Evolutionary conservation across 306 rosid species (phyloP), one percentile per base, ranked within the genome.

Genomic region (Rosa chinensis): DNA sequence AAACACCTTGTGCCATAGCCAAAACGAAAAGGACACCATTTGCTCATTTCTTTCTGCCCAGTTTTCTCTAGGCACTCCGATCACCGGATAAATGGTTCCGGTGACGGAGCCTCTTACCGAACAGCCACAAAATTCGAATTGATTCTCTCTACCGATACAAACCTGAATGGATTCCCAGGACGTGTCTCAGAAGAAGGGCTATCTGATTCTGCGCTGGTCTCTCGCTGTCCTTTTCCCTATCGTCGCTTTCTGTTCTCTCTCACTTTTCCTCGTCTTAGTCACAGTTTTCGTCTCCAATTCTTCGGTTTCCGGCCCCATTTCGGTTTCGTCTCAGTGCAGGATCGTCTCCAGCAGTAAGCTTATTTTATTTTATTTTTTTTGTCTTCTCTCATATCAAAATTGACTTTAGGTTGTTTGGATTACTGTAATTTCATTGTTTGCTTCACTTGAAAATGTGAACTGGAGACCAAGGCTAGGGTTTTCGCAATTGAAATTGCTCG

Each of bases 31-130:
- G 0, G 2, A 52, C 28, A 20, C 12, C 66, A 59, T 64, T 64
- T 6, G 23, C 71, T 66, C 21, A 12, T 11, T 47, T 50, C 61
- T 4, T 69, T 61, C 59, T 39, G 73, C 53, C 35, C 63, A 21
- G 63, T 66, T 58, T 52, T 76, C 42, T 69, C 48, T 58, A 58
- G 42, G 21, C 9, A 47, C 75, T 74, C 92, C 92, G 94, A 85
- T 87, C 94, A 81, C 92, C 97, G 92, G 92, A 75, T 87, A 79
- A 81, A 88, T 89, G 90, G 73, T 86, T 80, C 95, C 97, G 96
- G 95, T 89, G 93, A 82, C 85, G 88, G 97, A 92, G 61, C 48
- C 32, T 11, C 50, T 37, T n/a, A 67, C 81, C 35, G 9, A 48
- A 18, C 28, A n/a, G 1, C 77, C 67, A 62, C 50, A 55, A 40